Evolutionary conservation across 768 basidiomycete species (phyloP).

Genomic region (Mycena metata): DNA sequence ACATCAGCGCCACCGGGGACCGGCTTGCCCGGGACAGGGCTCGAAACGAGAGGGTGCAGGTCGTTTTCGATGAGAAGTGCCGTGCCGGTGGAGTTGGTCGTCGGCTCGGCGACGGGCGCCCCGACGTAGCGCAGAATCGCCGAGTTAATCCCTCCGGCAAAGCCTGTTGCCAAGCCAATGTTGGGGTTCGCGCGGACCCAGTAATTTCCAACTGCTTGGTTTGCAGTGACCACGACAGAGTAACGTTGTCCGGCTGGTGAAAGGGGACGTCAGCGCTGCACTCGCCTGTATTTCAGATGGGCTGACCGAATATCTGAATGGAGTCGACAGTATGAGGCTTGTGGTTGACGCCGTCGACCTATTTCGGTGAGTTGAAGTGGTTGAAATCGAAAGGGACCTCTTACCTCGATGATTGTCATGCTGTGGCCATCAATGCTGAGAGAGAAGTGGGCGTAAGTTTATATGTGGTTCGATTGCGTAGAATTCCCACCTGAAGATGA

Average conservation of each 20-base stretch:
- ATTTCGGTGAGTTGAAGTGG: too few relatives aligned
- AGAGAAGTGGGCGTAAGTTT: constrained; percentile 41
- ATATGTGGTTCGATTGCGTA: background rate
- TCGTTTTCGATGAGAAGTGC: constrained; percentile 45
- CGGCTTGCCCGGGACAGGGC: constrained; percentile 48
- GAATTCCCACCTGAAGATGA: constrained; percentile 47
- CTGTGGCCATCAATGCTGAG: constrained; percentile 63
- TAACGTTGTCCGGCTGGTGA: constrained; percentile 54
- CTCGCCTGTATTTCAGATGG: constrained; percentile 35
- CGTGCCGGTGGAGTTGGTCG: constrained; percentile 37
- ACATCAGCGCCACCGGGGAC: constrained; percentile 57
- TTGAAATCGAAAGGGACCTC: too few relatives aligned
- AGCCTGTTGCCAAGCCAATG: constrained; percentile 36
- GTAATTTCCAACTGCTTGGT: constrained; percentile 56
- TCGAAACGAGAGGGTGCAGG: constrained; percentile 50
- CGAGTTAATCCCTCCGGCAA: constrained; percentile 52
- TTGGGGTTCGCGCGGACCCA: constrained; percentile 55
- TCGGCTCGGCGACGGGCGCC: constrained; percentile 49
- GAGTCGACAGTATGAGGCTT: constrained; percentile 53
- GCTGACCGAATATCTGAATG: constrained; percentile 51
- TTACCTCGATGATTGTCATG: constrained; percentile 39
- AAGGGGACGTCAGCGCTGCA: constrained; percentile 23
- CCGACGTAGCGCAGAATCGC: constrained; percentile 57
- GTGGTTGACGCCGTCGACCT: constrained; percentile 51
- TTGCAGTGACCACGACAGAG: constrained; percentile 56